phyloP scores from a whole-genome alignment of 208 protist species.

The Trypanosoma lewisi region DNA sequence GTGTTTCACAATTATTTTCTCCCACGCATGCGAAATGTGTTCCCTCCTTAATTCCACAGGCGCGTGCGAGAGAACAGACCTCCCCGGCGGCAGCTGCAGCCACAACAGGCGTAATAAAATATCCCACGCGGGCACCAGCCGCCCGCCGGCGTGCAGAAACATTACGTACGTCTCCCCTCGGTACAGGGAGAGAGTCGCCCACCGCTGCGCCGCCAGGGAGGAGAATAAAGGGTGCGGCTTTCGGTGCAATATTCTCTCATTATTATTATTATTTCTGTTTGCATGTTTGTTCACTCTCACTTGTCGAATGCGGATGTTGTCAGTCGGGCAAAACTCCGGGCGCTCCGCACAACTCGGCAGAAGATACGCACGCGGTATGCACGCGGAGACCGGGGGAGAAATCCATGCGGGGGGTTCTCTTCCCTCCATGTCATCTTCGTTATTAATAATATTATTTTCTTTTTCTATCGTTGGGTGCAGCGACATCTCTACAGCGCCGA shows the following conservation, averaged over 20 bases:
- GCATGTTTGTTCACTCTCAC: constrained; percentile 26
- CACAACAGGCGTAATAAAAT: constrained; percentile 39
- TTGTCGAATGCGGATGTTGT: constrained; percentile 54
- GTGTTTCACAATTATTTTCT: neutral
- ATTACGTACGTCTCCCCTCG: constrained; percentile 65
- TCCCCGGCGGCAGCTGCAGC: constrained; percentile 21
- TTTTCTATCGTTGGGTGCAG: neutral
- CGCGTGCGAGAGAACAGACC: constrained; percentile 8
- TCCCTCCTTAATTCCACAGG: neutral
- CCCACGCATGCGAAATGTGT: constrained; percentile 1
- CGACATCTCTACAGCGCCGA: constrained; percentile 19
- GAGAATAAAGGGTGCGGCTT: neutral
- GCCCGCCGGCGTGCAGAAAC: constrained; percentile 30
- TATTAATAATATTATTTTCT: constrained; percentile 14
- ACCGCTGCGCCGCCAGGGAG: constrained; percentile 17
- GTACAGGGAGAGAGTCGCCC: constrained; percentile 42
- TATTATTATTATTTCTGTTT: neutral
- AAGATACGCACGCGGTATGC: constrained; percentile 6
- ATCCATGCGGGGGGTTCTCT: constrained; percentile 4
- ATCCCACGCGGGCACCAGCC: constrained; percentile 43
- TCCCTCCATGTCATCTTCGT: constrained; percentile 3
- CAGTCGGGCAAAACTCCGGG: constrained; percentile 43
- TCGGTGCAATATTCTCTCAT: neutral
- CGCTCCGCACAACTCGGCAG: constrained; percentile 14
- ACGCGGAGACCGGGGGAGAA: constrained; percentile 3